Conservation (phyloP, 2,329 filamentous ascomycete genomes). For the Herpotrichia juniperi region DNA sequence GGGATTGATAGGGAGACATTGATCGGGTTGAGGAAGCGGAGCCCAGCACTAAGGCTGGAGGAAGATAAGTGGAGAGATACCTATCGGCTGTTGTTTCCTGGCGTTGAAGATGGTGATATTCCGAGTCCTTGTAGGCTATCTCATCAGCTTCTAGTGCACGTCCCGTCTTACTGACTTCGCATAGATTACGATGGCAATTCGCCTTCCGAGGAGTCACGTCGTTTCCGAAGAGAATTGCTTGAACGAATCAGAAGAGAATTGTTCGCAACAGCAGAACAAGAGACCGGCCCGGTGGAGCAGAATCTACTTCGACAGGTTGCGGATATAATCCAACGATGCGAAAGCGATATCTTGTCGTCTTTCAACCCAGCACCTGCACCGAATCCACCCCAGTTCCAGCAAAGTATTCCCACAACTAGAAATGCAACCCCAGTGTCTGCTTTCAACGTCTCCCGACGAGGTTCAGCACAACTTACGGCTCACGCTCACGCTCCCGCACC, state of each 20-base stretch:
- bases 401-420: neutral
- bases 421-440: neutral
- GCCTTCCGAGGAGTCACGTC: conserved; percentile 28
- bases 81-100: conserved; percentile 47
- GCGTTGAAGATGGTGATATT: conserved; percentile 28
- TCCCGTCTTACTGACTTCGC: conserved; percentile 3
- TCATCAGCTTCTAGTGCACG: neutral
- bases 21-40: conserved; percentile 43
- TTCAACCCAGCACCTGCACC: conserved; percentile 7
- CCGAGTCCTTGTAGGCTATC: conserved; percentile 43
- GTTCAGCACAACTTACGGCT: no score
- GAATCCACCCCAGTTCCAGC: neutral
- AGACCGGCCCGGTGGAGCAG: conserved; percentile 29
- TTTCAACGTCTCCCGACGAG: no score
- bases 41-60: conserved; percentile 35
- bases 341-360: conserved; percentile 27
- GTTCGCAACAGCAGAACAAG: conserved; percentile 23
- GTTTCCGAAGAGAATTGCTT: conserved; percentile 44
- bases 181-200: conserved; percentile 44
- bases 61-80: conserved; percentile 48
- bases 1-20: conserved; percentile 48
- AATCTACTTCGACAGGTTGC: conserved; percentile 33
- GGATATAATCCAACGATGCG: conserved; percentile 33
- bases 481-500: neutral
- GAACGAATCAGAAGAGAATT: conserved; percentile 41